Percentiles rank a stretch among this genome's conserved stretches.
Evolutionary conservation across 768 basidiomycete genomes (phyloP).

Genomic region (Mycena metata): DNA sequence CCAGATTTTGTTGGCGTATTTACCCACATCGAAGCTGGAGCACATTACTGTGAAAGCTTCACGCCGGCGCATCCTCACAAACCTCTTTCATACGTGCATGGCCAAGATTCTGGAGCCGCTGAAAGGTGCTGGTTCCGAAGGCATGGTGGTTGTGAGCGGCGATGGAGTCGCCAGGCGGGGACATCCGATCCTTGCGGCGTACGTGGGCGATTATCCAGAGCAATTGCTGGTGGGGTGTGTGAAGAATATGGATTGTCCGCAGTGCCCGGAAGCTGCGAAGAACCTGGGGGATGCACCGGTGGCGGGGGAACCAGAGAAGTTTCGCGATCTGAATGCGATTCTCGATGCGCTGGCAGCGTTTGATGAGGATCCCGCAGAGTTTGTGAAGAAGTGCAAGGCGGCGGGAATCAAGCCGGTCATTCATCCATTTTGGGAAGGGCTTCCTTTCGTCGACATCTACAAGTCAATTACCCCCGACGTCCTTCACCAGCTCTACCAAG

Average conservation of each 20-base stretch:
- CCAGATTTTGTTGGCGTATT: slow-evolving; percentile 55
- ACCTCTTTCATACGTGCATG: slow-evolving; percentile 56
- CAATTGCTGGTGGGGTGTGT: slow-evolving; percentile 53
- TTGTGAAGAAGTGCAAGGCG: too few species aligned
- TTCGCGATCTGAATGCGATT: too few species aligned
- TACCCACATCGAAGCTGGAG: slow-evolving; percentile 54
- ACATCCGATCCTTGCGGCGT: slow-evolving; percentile 56
- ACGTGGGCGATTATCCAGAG: slow-evolving; percentile 60
- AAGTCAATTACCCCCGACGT: too few species aligned
- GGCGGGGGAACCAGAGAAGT: too few species aligned
- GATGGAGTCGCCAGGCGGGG: slow-evolving; percentile 49
- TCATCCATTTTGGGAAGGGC: too few species aligned
- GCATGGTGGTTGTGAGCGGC: slow-evolving; percentile 50
- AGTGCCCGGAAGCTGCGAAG: too few species aligned
- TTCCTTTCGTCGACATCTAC: too few species aligned
- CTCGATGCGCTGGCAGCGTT: too few species aligned
- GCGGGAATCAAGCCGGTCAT: too few species aligned
- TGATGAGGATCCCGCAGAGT: too few species aligned
- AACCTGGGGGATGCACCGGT: too few species aligned
- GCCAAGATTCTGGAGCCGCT: slow-evolving; percentile 45
- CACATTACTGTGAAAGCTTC: slow-evolving; percentile 45
- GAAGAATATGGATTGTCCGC: slow-evolving; percentile 48
- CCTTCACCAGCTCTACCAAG: too few species aligned
- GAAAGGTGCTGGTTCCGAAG: slow-evolving; percentile 43
- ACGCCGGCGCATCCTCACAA: slow-evolving; percentile 42